A percentile compares a stretch with the other conserved stretches of the same genome.
Conservation (phyloP, 768 basidiomycete species). For the Dioszegia crocea region DNA sequence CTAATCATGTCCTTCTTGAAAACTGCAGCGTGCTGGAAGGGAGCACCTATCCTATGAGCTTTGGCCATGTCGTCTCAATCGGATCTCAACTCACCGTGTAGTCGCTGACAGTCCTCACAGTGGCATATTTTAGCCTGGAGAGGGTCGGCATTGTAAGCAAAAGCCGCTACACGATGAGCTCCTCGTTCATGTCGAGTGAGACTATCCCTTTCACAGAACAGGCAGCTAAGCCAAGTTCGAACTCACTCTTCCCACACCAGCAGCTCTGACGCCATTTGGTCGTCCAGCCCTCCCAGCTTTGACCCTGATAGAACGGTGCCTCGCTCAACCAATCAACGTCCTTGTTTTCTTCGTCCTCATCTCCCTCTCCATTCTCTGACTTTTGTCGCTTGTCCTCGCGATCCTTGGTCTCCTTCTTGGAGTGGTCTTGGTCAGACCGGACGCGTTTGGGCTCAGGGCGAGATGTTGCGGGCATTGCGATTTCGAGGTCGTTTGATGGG, state of each 20-base stretch:
- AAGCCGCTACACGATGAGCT: conserved; percentile 18
- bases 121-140: conserved; percentile 34
- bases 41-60: conserved; percentile 21
- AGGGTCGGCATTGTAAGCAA: conserved; percentile 27
- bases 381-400: conserved; percentile 13
- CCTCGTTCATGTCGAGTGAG: too few species aligned
- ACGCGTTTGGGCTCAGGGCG: conserved; percentile 33
- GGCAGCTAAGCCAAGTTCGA: background rate
- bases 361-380: conserved; percentile 11
- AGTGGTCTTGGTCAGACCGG: conserved; percentile 36
- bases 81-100: conserved; percentile 33
- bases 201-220: too few species aligned
- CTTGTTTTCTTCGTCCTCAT: conserved; percentile 15
- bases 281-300: conserved; percentile 29
- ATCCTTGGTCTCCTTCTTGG: conserved; percentile 23
- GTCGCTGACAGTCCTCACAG: conserved; percentile 41
- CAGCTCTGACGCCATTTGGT: conserved; percentile 38
- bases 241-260: conserved; percentile 43
- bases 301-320: conserved; percentile 24
- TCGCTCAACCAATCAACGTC: conserved; percentile 29
- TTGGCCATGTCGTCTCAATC: background rate
- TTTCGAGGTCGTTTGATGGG: background rate
- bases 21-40: conserved; percentile 35
- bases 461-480: conserved; percentile 15
- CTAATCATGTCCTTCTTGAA: conserved; percentile 38